A percentile compares a stretch with the other conserved stretches of the same genome.
These are phyloP conservation scores for Candida namnaoensis DNA, from an alignment of 805 yeast species.

Conservation along the genomic window DNA sequence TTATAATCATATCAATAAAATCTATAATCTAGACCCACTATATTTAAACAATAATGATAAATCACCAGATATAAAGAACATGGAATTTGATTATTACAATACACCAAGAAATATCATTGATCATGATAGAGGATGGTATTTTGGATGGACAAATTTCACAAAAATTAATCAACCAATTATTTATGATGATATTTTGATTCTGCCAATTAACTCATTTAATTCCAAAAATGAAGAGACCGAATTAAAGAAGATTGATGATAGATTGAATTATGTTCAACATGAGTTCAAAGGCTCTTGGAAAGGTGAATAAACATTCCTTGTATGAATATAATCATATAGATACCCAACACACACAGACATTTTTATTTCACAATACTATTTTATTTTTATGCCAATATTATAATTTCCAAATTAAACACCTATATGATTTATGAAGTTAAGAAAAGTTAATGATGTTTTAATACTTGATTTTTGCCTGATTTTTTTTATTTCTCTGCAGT, in stretches of 20 bases:
- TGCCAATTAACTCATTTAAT: slow-evolving; percentile 58
- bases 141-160: slow-evolving; percentile 52
- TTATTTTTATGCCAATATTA: no score
- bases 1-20: slow-evolving; percentile 32
- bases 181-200: slow-evolving; percentile 57
- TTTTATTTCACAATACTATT: no score
- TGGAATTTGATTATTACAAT: slow-evolving; percentile 21
- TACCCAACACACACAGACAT: no score
- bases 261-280: slow-evolving; percentile 47
- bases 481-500: no score
- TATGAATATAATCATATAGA: no score
- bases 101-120: neutral
- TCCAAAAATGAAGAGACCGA: slow-evolving; percentile 62
- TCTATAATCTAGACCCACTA: neutral
- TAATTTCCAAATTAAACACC: no score
- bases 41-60: neutral
- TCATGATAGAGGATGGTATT: slow-evolving; percentile 14
- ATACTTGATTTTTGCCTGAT: no score
- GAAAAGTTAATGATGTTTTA: no score
- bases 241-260: slow-evolving; percentile 28
- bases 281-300: slow-evolving; percentile 59
- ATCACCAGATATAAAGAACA: slow-evolving; percentile 2
- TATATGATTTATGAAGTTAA: no score
- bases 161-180: slow-evolving; percentile 40
- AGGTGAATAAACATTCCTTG: neutral